Evolutionary conservation across 768 basidiomycete genomes (phyloP), one percentile per base, ranked within the genome.

Genomic region (Boletellus ananiceps): DNA sequence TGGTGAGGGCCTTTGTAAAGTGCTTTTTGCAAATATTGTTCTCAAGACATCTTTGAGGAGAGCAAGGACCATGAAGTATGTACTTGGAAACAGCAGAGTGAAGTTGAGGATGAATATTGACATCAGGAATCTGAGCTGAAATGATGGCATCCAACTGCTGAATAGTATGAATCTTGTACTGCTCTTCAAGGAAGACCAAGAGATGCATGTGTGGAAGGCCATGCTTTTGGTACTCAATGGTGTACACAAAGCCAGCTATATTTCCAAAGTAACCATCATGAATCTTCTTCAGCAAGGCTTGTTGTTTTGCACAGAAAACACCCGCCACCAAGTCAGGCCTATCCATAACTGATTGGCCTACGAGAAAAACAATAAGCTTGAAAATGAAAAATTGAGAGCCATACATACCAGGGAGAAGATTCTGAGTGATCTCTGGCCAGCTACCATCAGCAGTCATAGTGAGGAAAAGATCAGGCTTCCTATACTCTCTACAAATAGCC

Each of bases 371-470:
- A 2, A 13, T 25, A 4, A 25, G 23, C 6, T 4, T 5, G 36
- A 16, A 3, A 14, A 33, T 39, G 4, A 23, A 4, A 23, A 4
- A 4, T n/a, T 39, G 12, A 11, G n/a, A 23, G 3, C 14, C n/a
- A n/a, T 25, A 51, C 25, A 44, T 29, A 57, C 68, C 71, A 40
- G 68, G 67, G 0, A 73, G 50, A 0, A 80, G 64, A 42, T 69
- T 71, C 0, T 55, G 35, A 0, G 46, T 33, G 16, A 81, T 69
- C 44, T 82, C 78, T 2, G 58, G 59, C 80, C 80, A 82, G 1
- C 61, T 40, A 0, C 76, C 74, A 65, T 81, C 82, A 7, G 69
- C 64, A 9, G 79, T 82, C 64, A 80, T 71, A 0, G 78, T 82
- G 0, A 81, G 46, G 39, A 81, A 81, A 1, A 80, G 51, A 41